These are phyloP conservation scores for Drechslerella dactyloides DNA, from an alignment of 2,329 filamentous ascomycete species.

Conservation along the genomic window DNA sequence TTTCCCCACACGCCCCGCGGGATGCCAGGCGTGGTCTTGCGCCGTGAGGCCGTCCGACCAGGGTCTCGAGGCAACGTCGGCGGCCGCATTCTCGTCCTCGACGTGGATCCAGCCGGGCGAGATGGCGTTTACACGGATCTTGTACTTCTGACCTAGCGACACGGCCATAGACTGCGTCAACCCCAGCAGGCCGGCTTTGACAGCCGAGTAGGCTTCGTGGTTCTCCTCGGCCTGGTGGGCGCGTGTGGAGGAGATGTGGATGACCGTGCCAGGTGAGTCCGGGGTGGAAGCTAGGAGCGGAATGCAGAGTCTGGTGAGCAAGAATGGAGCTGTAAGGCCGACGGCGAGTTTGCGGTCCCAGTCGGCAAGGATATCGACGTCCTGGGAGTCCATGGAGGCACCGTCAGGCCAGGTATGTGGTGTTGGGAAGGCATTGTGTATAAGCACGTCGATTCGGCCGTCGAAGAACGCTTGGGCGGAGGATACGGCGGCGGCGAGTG, in stretches of 20 bases:
- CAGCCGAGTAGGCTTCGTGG: conserved; percentile 63
- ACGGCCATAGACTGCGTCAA: conserved; percentile 63
- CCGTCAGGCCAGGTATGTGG: conserved; percentile 21
- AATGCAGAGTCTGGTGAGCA: conserved; percentile 26
- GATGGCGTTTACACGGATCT: conserved; percentile 62
- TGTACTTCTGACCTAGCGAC: conserved; percentile 59
- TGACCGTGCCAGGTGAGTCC: conserved; percentile 55
- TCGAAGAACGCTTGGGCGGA: conserved; percentile 17
- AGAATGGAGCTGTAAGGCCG: conserved; percentile 28
- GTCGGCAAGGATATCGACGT: conserved; percentile 35
- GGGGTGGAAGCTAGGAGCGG: conserved; percentile 19
- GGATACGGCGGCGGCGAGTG: conserved; percentile 11
- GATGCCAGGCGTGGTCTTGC: conserved; percentile 62
- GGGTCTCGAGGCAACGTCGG: conserved; percentile 53
- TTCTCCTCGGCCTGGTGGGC: conserved; percentile 62
- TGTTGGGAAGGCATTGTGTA: conserved; percentile 39
- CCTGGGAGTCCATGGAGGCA: conserved; percentile 24
- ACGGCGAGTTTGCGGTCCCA: conserved; percentile 39
- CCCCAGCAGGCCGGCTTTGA: conserved; percentile 63
- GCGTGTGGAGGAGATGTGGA: conserved; percentile 63
- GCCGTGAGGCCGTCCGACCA: conserved; percentile 62
- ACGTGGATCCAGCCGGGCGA: conserved; percentile 65
- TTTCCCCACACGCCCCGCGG: conserved; percentile 62
- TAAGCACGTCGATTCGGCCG: conserved; percentile 29
- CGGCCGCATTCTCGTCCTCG: conserved; percentile 57